Evolutionary conservation across 2,329 filamentous ascomycete species (phyloP).

Genomic region (Immersiporthe knoxdaviesiana): DNA sequence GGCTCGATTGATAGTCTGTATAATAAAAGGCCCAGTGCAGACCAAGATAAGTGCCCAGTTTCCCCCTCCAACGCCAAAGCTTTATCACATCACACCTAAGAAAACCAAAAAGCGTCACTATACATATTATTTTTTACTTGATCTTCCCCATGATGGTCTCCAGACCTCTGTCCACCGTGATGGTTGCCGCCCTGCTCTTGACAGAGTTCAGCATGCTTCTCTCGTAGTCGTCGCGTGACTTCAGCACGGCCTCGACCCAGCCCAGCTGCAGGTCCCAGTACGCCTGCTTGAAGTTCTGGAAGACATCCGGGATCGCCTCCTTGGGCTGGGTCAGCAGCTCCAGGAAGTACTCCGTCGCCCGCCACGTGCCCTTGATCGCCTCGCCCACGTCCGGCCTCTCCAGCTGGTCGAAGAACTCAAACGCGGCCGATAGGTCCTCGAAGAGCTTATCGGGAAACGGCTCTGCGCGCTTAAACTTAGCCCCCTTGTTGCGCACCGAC

Average conservation of each 20-base stretch:
- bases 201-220: slow-evolving; percentile 84
- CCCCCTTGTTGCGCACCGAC: slow-evolving; percentile 84
- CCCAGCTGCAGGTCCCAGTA: slow-evolving; percentile 95
- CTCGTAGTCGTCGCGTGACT: slow-evolving; percentile 91
- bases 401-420: slow-evolving; percentile 81
- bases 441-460: slow-evolving; percentile 92
- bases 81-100: neutral
- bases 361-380: slow-evolving; percentile 88
- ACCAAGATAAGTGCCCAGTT: neutral
- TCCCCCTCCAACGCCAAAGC: slow-evolving; percentile 4
- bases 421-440: slow-evolving; percentile 87
- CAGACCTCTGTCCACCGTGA: slow-evolving; percentile 76
- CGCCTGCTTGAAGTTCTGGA: slow-evolving; percentile 77
- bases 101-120: neutral
- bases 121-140: slow-evolving; percentile 58
- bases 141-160: slow-evolving; percentile 97
- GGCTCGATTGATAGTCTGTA: neutral
- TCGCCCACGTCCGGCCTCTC: slow-evolving; percentile 70
- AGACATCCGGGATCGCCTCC: slow-evolving; percentile 73
- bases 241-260: slow-evolving; percentile 92
- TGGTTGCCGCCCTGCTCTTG: slow-evolving; percentile 84
- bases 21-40: neutral
- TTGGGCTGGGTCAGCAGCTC: slow-evolving; percentile 78
- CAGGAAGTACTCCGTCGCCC: slow-evolving; percentile 83
- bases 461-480: slow-evolving; percentile 84